Evolutionary conservation across 1,284 basidiomycete species (phyloP), one percentile per base, ranked within the genome.

Genomic region (Thelephora terrestris): DNA sequence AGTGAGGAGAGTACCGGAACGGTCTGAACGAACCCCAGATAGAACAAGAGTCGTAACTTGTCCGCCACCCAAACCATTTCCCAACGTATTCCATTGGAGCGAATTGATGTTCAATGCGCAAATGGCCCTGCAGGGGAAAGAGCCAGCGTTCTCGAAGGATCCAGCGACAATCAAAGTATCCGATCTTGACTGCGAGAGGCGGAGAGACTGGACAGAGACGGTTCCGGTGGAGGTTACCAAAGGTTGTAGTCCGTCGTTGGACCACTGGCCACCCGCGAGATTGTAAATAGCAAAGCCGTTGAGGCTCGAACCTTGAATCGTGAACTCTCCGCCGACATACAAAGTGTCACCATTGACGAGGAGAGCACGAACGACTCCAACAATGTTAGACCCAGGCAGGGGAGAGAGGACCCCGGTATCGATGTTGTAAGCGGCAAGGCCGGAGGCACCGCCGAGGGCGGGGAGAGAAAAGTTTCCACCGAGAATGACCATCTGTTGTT

Each of bases 391-490:
- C 5, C 83, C 82, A 27, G 68, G 63, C 10, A 95, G 74, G 1
- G 79, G 71, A 29, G 73, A 66, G n/a, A 84, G 65, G 5, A 66
- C 65, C 1, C 68, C 69, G 1, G 71, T 64, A 7, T 67, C 58
- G 7, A 77, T 65, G 61, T 91, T 73, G 63, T 95, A 96, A 43
- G 93, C 69, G 0, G 80, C 91, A 29, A 98, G 62, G 45, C 77
- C 84, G 7, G 66, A 58, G 1, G 73, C 67, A 7, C 71, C 70
- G 16, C 69, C 60, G 10, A 67, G 61, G 25, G 57, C 46, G 3
- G 71, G 58, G 57, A 84, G 85, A 3, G 83, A 79, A 62, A 96
- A 97, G 65, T 95, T 93, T 44, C 94, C 94, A 35, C 92, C 94
- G 45, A 98, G 71, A 54, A 97, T 79, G 35, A 79, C 81, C 42